phyloP scores from a whole-genome alignment of 768 basidiomycete species.

The Kwoniella sp. region DNA sequence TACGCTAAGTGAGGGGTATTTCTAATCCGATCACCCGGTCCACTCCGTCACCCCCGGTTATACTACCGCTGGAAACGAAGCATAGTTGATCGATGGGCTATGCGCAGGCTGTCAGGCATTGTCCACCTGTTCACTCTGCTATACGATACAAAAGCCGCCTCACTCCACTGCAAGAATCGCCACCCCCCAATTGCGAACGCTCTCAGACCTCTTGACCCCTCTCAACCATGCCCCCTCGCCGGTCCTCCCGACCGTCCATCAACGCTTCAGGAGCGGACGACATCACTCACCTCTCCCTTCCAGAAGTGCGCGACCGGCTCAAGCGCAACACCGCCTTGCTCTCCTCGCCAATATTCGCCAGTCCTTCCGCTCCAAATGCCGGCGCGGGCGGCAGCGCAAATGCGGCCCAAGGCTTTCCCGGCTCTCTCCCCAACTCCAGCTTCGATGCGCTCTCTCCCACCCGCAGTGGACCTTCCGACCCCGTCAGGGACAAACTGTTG shows the following conservation, averaged over 20 bases:
- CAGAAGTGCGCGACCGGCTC: constrained; percentile 29
- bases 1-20: too few relatives aligned
- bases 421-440: neutral
- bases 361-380: neutral
- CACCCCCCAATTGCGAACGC: too few relatives aligned
- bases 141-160: too few relatives aligned
- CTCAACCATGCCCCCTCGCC: constrained; percentile 8
- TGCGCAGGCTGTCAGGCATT: too few relatives aligned
- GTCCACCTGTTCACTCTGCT: too few relatives aligned
- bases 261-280: constrained; percentile 20
- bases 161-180: too few relatives aligned
- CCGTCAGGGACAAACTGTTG: constrained; percentile 29
- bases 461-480: constrained; percentile 23
- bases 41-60: too few relatives aligned
- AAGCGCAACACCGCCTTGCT: constrained; percentile 28
- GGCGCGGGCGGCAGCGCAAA: neutral
- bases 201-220: too few relatives aligned
- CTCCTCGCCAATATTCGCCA: constrained; percentile 5
- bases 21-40: too few relatives aligned
- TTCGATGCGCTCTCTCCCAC: neutral
- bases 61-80: too few relatives aligned
- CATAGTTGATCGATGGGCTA: too few relatives aligned
- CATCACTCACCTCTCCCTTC: constrained; percentile 22
- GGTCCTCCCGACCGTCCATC: constrained; percentile 8
- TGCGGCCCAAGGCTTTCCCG: neutral